phyloP scores from a whole-genome alignment of 352 stramenopile species.

The Globisporangium emineosum region DNA sequence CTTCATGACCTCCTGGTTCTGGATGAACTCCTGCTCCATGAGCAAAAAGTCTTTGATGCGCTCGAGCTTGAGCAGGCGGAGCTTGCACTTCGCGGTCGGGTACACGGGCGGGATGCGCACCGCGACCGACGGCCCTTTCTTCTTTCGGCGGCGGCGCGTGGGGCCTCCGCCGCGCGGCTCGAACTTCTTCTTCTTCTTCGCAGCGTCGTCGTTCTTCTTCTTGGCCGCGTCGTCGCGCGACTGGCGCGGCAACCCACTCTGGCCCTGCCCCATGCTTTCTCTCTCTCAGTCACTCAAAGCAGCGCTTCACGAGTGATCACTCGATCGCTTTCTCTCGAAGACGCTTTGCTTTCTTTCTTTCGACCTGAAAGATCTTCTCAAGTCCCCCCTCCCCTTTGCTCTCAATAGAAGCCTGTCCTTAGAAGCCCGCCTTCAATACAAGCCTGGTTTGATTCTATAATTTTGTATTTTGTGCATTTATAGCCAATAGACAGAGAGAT shows the following conservation, averaged over 20 bases:
- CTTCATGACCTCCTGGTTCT: constrained; percentile 99
- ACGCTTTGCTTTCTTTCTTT: background rate
- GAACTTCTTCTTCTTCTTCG: constrained; percentile 95
- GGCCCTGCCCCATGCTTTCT: constrained; percentile 74
- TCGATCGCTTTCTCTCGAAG: background rate
- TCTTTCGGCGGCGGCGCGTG: constrained; percentile 89
- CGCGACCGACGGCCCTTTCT: constrained; percentile 88
- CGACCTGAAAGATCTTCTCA: constrained; percentile 7
- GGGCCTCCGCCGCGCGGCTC: constrained; percentile 82
- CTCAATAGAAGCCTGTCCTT: background rate
- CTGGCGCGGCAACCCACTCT: constrained; percentile 81
- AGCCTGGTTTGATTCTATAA: background rate
- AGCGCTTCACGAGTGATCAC: constrained; percentile 1
- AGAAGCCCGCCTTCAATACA: background rate
- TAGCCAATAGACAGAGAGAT: background rate
- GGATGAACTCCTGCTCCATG: constrained; percentile 99
- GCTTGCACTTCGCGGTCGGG: constrained; percentile 99
- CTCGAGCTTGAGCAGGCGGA: constrained; percentile 99
- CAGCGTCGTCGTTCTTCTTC: constrained; percentile 88
- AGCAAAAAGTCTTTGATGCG: constrained; percentile 99
- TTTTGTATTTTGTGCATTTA: background rate
- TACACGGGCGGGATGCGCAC: constrained; percentile 91
- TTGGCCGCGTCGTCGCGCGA: constrained; percentile 79
- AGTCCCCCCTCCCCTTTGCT: background rate
- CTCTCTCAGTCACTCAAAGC: background rate